Evolutionary conservation across 305 asterid species (phyloP).

Genomic region (Withania somnifera): DNA sequence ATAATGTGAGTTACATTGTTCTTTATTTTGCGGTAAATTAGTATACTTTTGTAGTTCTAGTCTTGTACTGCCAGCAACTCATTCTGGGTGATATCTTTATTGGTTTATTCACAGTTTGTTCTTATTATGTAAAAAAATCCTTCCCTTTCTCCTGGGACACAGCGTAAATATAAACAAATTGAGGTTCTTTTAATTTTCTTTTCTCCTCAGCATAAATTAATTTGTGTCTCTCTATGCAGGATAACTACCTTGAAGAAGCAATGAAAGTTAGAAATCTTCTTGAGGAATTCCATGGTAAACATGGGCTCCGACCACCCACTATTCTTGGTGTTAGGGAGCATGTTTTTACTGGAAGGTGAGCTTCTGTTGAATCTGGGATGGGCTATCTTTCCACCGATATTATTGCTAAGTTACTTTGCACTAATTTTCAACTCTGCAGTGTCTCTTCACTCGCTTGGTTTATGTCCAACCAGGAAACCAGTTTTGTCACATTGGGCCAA

Average conservation of each 20-base stretch:
- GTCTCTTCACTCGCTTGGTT: constrained; percentile 98
- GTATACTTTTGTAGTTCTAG: neutral
- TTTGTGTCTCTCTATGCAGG: constrained; percentile 32
- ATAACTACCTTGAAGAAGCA: constrained; percentile 99
- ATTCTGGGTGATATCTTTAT: neutral
- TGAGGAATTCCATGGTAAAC: constrained; percentile 79
- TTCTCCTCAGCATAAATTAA: neutral
- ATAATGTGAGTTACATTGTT: neutral
- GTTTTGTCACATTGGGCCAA: constrained; percentile 97
- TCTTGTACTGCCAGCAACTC: neutral
- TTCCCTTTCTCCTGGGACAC: neutral
- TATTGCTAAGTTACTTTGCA: neutral
- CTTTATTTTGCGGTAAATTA: neutral
- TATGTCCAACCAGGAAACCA: constrained; percentile 99
- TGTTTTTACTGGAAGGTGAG: constrained; percentile 96
- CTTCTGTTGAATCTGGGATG: neutral
- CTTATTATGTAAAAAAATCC: neutral
- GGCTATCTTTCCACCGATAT: neutral
- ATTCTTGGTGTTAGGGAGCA: constrained; percentile 98
- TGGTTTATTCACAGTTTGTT: neutral
- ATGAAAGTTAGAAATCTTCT: constrained; percentile 96
- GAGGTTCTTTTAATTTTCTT: neutral
- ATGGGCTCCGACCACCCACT: constrained; percentile 95
- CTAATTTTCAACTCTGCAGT: constrained; percentile 38
- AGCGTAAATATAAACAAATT: neutral